These are phyloP conservation scores for Blastocystis sp. DNA, from an alignment of 352 stramenopile genomes.

Conservation along the genomic window DNA sequence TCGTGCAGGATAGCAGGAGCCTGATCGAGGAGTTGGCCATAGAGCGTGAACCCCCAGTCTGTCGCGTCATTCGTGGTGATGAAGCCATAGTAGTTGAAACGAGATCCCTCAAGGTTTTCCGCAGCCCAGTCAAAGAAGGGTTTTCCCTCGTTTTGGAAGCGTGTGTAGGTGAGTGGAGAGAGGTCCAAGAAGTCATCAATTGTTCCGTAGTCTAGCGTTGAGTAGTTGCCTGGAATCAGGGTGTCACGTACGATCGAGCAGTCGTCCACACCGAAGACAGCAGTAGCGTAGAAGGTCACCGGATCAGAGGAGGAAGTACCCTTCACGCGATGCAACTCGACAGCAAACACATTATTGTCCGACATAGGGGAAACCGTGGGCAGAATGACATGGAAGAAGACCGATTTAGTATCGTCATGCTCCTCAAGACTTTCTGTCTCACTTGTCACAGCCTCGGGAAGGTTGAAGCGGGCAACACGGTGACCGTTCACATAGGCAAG, in stretches of 20 bases:
- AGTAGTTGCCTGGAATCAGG: neutral
- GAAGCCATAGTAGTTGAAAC: neutral
- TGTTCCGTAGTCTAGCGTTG: neutral
- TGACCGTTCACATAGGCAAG: neutral
- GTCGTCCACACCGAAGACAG: slow-evolving; percentile 7
- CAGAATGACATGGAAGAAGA: neutral
- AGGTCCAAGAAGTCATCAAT: neutral
- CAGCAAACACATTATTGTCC: neutral
- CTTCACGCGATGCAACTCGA: slow-evolving; percentile 5
- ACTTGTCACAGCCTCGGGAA: neutral
- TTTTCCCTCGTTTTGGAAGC: neutral
- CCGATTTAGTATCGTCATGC: neutral
- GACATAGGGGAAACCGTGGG: neutral
- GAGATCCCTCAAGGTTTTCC: neutral
- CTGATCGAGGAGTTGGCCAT: neutral
- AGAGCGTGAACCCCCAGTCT: slow-evolving; percentile 10
- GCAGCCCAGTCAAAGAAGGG: neutral
- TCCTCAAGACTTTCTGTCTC: neutral
- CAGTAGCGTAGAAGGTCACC: neutral
- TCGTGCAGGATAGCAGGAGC: neutral
- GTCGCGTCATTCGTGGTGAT: neutral
- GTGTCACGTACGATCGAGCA: neutral
- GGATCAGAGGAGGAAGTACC: neutral
- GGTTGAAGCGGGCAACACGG: neutral
- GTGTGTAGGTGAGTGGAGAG: neutral